Percentiles rank a stretch among this genome's conserved stretches.
Conservation (phyloP, 192 early-diverging fungal species). For the Oehlia diaphana region DNA sequence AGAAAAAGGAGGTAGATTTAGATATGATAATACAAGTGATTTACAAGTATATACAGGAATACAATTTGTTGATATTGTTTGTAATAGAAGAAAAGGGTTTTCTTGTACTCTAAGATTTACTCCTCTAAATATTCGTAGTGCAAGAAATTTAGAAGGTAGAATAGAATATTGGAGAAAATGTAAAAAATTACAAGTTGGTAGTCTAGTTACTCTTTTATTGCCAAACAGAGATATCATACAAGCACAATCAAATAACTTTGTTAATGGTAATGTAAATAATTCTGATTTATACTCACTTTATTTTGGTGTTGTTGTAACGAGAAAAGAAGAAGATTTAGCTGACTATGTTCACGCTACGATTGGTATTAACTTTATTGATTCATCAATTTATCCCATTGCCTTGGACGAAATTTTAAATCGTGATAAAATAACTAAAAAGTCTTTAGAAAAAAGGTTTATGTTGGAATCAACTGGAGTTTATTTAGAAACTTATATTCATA, state of each 20-base stretch:
- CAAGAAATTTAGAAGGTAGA: constrained; percentile 17
- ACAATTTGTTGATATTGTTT: constrained; percentile 36
- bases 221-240: constrained; percentile 6
- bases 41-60: constrained; percentile 43
- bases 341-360: constrained; percentile 26
- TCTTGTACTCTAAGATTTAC: constrained; percentile 32
- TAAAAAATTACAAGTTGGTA: constrained; percentile 44
- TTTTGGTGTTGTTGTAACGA: constrained; percentile 38
- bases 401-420: constrained; percentile 3
- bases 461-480: constrained; percentile 40
- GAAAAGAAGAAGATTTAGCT: constrained; percentile 34
- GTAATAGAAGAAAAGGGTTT: constrained; percentile 26
- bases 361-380: constrained; percentile 35
- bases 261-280: background rate
- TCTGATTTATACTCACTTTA: background rate
- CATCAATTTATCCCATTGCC: constrained; percentile 29
- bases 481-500: constrained; percentile 40
- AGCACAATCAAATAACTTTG: too few species aligned
- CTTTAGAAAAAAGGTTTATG: constrained; percentile 25
- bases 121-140: background rate
- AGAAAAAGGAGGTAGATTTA: too few species aligned
- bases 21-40: constrained; percentile 8
- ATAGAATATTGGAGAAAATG: constrained; percentile 48
- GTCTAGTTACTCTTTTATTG: constrained; percentile 43
- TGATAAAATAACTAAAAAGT: background rate